Base-by-base conservation (phyloP, 2,329 filamentous ascomycete species). In the Pseudocercospora cruenta region DNA sequence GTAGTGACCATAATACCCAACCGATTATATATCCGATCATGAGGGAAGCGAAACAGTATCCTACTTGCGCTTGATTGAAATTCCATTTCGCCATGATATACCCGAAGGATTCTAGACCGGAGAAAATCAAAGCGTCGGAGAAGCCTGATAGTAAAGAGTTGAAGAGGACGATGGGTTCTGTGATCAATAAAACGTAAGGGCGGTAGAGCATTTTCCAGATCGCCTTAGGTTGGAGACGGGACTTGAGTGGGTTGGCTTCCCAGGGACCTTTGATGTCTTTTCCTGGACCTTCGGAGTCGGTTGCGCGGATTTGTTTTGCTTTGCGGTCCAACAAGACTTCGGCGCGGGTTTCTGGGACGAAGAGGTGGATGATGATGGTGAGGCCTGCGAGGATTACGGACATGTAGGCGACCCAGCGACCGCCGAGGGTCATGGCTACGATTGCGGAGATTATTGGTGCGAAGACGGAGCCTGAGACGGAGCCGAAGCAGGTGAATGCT, bases 401-500 rank as follows among this genome's bases (percentile, higher is more conserved):
- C 66, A 94, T 91, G 92, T 92, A 95, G 76, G 94, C 93, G 62
- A 85, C 87, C 90, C 90, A 93, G 70, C 86, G 85, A 91, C 91
- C 95, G 22, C 86, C 75, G 4, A 88, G 84, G 68, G 73, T 74
- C 19, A 69, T 54, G 45, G 71, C 69, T 60, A 78, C 73, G 67
- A 75, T 75, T 24, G 75, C 75, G 21, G 75, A 75, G 14, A 72
- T 65, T 58, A 78, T 74, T 1, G 77, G 76, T 16, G 72, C 75
- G 28, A 78, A 66, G 5, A 77, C 73, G 4, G 71, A 73, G 8
- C 76, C 76, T 24, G 70, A 70, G 16, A 75, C 72, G 4, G 77
- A 78, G 5, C 75, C 76, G 19, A 78, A 75, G 14, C 87, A 83
- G 9, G 76, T 73, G 67, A 85, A 88, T 0, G 85, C 84, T 12